Conservation (phyloP, 257 asterid species). For the Ilex asprella region DNA sequence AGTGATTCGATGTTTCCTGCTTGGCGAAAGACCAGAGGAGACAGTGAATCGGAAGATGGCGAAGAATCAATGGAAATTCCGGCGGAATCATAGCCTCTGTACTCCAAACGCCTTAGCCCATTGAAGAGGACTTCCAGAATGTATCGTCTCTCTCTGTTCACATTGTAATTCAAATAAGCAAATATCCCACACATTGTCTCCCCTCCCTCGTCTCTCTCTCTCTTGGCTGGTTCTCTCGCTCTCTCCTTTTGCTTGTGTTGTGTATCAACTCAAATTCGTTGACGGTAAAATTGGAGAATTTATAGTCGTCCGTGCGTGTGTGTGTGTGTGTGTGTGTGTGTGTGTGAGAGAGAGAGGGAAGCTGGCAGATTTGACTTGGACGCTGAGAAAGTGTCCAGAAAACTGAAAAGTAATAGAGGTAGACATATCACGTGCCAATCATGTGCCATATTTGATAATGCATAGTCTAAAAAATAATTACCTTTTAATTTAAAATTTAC, state of each 20-base stretch:
- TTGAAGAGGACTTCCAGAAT: constrained; percentile 71
- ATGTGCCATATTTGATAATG: too few relatives aligned
- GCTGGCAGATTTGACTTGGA: too few relatives aligned
- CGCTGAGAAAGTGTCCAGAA: too few relatives aligned
- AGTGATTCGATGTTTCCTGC: constrained; percentile 83
- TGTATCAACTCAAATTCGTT: background rate
- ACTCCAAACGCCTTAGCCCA: constrained; percentile 93
- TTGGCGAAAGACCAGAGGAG: constrained; percentile 64
- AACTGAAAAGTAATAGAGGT: too few relatives aligned
- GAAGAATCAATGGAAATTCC: constrained; percentile 63
- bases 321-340: too few relatives aligned
- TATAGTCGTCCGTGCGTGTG: too few relatives aligned
- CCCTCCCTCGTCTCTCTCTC: background rate
- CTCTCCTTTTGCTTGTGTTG: background rate
- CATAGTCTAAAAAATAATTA: too few relatives aligned
- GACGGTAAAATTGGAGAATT: too few relatives aligned
- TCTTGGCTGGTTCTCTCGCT: background rate
- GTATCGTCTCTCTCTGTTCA: constrained; percentile 67
- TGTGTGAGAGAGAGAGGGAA: too few relatives aligned
- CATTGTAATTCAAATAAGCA: constrained; percentile 76
- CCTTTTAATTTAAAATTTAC: too few relatives aligned
- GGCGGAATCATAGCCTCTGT: constrained; percentile 95
- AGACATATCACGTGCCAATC: too few relatives aligned
- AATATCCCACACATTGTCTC: constrained; percentile 90
- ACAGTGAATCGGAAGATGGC: constrained; percentile 12